phyloP scores from a whole-genome alignment of 2,329 filamentous ascomycete genomes.

The Calonectria pseudoturangicola region DNA sequence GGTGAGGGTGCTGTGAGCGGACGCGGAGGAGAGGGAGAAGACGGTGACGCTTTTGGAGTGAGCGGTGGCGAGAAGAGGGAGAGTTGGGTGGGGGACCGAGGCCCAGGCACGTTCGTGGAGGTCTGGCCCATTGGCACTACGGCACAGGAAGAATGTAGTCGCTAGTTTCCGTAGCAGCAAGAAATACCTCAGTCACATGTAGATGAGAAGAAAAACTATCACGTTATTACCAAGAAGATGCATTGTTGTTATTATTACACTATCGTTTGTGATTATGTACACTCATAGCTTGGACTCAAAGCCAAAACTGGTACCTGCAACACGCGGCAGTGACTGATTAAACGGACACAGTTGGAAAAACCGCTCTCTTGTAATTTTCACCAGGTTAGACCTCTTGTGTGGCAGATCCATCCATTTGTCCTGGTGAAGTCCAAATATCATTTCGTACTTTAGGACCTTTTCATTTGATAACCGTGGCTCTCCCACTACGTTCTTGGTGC shows the following conservation, averaged over 20 bases:
- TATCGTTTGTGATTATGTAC: background rate
- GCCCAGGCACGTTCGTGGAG: slow-evolving; percentile 87
- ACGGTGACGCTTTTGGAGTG: slow-evolving; percentile 91
- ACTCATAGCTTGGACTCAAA: slow-evolving; percentile 1
- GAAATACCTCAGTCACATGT: no score
- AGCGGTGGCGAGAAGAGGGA: slow-evolving; percentile 91
- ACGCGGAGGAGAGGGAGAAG: slow-evolving; percentile 89
- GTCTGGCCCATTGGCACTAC: slow-evolving; percentile 49
- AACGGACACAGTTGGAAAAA: background rate
- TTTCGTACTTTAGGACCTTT: slow-evolving; percentile 1
- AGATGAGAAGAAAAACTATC: no score
- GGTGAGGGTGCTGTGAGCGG: slow-evolving; percentile 84
- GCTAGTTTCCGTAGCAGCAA: no score
- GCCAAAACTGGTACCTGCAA: background rate
- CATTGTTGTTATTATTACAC: no score
- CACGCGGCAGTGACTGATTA: background rate
- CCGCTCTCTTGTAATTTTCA: background rate
- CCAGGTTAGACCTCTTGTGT: slow-evolving; percentile 3
- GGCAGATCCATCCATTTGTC: slow-evolving; percentile 4
- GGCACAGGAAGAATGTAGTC: no score
- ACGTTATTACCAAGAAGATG: no score
- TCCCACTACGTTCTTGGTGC: background rate
- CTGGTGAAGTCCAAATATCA: slow-evolving; percentile 2
- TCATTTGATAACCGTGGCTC: background rate
- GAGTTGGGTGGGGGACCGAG: slow-evolving; percentile 87